Percentiles rank a stretch among this genome's conserved stretches.
phyloP scores from a whole-genome alignment of 495 filamentous ascomycete species.

The Emericellopsis terricola region DNA sequence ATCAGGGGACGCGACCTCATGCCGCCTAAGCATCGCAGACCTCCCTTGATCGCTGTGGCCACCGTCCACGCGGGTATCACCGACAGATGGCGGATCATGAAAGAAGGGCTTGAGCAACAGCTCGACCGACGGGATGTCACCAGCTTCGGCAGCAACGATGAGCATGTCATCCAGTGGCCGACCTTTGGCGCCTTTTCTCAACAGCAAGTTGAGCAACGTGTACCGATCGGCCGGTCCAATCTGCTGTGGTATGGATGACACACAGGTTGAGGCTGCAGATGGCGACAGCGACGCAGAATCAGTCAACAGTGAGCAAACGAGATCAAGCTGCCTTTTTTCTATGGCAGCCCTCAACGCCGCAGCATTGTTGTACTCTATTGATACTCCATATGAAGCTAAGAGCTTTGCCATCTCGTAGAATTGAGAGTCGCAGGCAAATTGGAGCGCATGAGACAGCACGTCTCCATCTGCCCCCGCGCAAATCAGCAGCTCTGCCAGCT shows the following conservation, averaged over 20 bases:
- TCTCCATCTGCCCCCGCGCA: slow-evolving; percentile 27
- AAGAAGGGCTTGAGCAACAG: slow-evolving; percentile 24
- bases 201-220: slow-evolving; percentile 15
- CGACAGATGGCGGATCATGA: slow-evolving; percentile 8
- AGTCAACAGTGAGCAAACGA: slow-evolving; percentile 20
- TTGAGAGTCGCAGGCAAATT: slow-evolving; percentile 16
- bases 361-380: slow-evolving; percentile 25
- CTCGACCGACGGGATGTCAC: slow-evolving; percentile 19
- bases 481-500: slow-evolving; percentile 22
- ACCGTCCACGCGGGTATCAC: slow-evolving; percentile 1
- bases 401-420: slow-evolving; percentile 27
- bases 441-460: slow-evolving; percentile 16
- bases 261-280: slow-evolving; percentile 21
- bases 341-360: slow-evolving; percentile 16
- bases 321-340: slow-evolving; percentile 14
- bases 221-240: slow-evolving; percentile 22
- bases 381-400: slow-evolving; percentile 24
- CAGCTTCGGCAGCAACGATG: slow-evolving; percentile 19
- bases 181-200: slow-evolving; percentile 23
- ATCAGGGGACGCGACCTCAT: slow-evolving; percentile 26
- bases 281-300: slow-evolving; percentile 16
- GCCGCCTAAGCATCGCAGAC: slow-evolving; percentile 13
- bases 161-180: slow-evolving; percentile 18
- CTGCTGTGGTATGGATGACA: slow-evolving; percentile 21
- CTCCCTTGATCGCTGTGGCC: slow-evolving; percentile 5